phyloP scores from a whole-genome alignment of 331 rosid species.

The Acacia pycnantha region DNA sequence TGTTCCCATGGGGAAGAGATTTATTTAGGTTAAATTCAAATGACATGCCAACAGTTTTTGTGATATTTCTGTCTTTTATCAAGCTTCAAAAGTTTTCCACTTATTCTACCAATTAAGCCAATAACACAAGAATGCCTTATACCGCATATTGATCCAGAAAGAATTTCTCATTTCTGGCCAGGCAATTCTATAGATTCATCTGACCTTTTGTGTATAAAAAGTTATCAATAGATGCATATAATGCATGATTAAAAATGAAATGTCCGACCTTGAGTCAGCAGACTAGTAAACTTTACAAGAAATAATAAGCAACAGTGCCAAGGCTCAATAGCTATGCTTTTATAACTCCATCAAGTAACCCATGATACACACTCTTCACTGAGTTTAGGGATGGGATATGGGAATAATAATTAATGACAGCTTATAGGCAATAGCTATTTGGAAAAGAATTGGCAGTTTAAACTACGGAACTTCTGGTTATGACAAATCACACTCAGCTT shows the following conservation, averaged over 20 bases:
- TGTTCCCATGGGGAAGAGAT: background rate
- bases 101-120: background rate
- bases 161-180: background rate
- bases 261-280: constrained; percentile 14
- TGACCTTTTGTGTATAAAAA: background rate
- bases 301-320: constrained; percentile 5
- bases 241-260: background rate
- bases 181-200: constrained; percentile 9
- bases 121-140: constrained; percentile 19
- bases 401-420: background rate
- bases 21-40: constrained; percentile 11
- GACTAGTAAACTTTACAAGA: constrained; percentile 6
- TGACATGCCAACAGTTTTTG: constrained; percentile 8
- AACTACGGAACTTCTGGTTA: constrained; percentile 16
- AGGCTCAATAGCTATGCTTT: background rate
- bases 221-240: constrained; percentile 11
- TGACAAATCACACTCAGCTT: constrained; percentile 14
- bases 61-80: background rate
- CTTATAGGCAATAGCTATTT: constrained; percentile 4
- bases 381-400: constrained; percentile 20
- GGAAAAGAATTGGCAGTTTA: constrained; percentile 8
- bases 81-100: background rate
- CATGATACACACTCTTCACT: background rate
- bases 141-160: constrained; percentile 3
- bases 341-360: constrained; percentile 22